phyloP scores from a whole-genome alignment of 257 asterid species.

The Haberlea rhodopensis region DNA sequence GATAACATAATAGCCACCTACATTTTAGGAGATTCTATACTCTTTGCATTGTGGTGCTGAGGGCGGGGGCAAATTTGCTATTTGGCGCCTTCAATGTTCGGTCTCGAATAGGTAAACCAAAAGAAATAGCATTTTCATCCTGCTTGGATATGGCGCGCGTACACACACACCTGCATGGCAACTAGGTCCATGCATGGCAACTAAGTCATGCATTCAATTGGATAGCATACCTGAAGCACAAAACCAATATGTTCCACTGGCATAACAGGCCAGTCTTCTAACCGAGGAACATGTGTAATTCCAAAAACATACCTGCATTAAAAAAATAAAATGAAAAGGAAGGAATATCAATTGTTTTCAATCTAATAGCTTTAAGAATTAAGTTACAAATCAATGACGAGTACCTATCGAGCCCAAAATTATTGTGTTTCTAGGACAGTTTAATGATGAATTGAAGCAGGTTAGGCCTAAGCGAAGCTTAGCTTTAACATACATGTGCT shows the following conservation, averaged over 20 bases:
- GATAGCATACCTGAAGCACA: slow-evolving; percentile 70
- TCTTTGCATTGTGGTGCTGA: too few relatives aligned
- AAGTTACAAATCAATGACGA: neutral
- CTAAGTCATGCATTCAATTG: neutral
- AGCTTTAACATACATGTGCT: too few relatives aligned
- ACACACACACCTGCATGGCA: too few relatives aligned
- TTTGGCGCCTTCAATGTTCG: too few relatives aligned
- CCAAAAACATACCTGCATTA: slow-evolving; percentile 82
- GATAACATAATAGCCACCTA: too few relatives aligned
- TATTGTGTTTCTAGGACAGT: neutral
- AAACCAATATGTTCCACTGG: slow-evolving; percentile 92
- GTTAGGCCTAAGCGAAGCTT: neutral
- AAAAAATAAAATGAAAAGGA: slow-evolving; percentile 16
- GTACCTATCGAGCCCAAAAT: neutral
- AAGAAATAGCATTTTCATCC: too few relatives aligned
- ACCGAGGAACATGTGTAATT: slow-evolving; percentile 89
- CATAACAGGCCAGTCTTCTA: slow-evolving; percentile 99
- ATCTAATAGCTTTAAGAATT: neutral
- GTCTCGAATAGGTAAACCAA: too few relatives aligned
- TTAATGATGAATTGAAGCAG: neutral
- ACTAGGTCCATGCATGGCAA: neutral
- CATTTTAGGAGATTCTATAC: too few relatives aligned
- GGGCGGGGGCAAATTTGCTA: too few relatives aligned
- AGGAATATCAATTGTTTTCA: slow-evolving; percentile 12
- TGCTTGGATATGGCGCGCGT: too few relatives aligned